These are phyloP conservation scores for Spathaspora sp. DNA, from an alignment of 1,139 yeast species.

Conservation along the genomic window DNA sequence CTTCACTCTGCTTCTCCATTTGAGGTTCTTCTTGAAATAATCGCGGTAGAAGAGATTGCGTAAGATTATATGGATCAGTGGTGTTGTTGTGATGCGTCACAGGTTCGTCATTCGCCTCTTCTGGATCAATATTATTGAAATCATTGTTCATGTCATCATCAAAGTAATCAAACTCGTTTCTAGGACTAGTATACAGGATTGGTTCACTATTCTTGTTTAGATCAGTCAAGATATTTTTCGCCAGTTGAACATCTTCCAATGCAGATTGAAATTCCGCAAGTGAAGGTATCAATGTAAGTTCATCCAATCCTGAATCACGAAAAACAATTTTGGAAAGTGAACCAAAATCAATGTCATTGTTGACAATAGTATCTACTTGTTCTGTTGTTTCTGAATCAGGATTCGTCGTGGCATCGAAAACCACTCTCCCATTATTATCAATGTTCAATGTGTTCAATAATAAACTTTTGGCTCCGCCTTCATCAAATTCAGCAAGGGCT, in stretches of 20 bases:
- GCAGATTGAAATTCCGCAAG: constrained; percentile 56
- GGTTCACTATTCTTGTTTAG: constrained; percentile 32
- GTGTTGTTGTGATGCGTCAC: constrained; percentile 13
- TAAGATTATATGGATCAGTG: constrained; percentile 21
- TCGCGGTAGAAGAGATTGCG: constrained; percentile 25
- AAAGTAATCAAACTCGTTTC: constrained; percentile 23
- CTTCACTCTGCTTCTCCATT: constrained; percentile 14
- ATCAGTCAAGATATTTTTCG: constrained; percentile 51
- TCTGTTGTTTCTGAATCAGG: constrained; percentile 13
- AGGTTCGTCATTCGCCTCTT: constrained; percentile 4
- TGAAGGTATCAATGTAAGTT: constrained; percentile 60
- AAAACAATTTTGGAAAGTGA: not conserved
- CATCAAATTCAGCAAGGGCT: constrained; percentile 89
- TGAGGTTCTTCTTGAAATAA: constrained; percentile 20
- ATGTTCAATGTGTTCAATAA: constrained; percentile 68
- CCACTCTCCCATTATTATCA: constrained; percentile 59
- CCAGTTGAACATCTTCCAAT: constrained; percentile 56
- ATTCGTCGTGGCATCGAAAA: constrained; percentile 55
- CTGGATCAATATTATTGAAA: constrained; percentile 18
- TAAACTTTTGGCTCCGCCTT: constrained; percentile 90
- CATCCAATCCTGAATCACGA: constrained; percentile 25
- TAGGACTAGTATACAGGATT: not conserved
- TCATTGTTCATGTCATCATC: constrained; percentile 20
- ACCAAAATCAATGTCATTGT: constrained; percentile 8
- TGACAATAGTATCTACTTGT: constrained; percentile 8